These are phyloP conservation scores for Colletotrichum abscissum DNA, from an alignment of 2,329 filamentous ascomycete genomes.

Conservation along the genomic window DNA sequence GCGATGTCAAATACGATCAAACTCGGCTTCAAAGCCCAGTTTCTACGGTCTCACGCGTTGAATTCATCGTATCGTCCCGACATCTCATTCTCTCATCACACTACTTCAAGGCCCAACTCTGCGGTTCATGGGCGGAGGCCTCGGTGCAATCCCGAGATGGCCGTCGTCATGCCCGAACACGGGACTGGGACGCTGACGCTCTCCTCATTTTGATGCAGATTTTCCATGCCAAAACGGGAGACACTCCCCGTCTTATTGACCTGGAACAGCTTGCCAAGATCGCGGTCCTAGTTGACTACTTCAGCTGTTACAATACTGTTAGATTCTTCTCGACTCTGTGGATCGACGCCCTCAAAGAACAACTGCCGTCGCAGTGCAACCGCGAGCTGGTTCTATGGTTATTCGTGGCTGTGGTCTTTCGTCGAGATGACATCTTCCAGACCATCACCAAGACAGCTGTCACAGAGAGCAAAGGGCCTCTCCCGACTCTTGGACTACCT, in stretches of 20 bases:
- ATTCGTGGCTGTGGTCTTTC: constrained; percentile 35
- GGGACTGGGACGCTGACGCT: constrained; percentile 42
- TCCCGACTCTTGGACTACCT: constrained; percentile 8
- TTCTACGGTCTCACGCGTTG: not conserved
- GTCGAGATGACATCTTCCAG: not conserved
- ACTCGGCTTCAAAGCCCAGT: not conserved
- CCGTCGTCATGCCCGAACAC: constrained; percentile 5
- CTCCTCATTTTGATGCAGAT: constrained; percentile 43
- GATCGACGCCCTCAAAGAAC: constrained; percentile 16
- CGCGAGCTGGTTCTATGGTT: constrained; percentile 25
- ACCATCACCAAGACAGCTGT: constrained; percentile 33
- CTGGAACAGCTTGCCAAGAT: constrained; percentile 42
- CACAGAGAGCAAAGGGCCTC: constrained; percentile 1
- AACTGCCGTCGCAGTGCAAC: constrained; percentile 19
- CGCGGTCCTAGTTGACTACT: constrained; percentile 43
- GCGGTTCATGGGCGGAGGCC: constrained; percentile 31
- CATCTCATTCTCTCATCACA: constrained; percentile 34
- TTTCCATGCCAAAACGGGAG: constrained; percentile 41
- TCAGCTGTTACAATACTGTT: constrained; percentile 40
- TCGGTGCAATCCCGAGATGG: not conserved
- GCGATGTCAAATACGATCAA: not conserved
- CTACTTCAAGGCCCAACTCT: constrained; percentile 30
- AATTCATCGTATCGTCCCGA: constrained; percentile 33
- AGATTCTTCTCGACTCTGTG: constrained; percentile 35
- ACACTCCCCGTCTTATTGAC: constrained; percentile 36